phyloP scores from a whole-genome alignment of 106 monocot genomes.

The Dioscorea dumetorum region DNA sequence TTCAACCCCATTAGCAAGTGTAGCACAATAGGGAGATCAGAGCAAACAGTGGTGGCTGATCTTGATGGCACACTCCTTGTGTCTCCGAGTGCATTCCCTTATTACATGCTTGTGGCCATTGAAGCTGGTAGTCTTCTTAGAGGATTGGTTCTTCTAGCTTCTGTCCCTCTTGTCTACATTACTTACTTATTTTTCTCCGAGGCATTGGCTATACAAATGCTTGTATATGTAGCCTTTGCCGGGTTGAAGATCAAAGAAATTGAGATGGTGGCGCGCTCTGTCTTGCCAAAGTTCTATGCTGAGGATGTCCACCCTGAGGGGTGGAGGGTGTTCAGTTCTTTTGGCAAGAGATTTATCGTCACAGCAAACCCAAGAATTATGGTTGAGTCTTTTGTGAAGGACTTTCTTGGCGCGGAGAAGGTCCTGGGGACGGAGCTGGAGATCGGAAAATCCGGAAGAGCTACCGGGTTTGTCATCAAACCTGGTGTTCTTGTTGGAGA shows the following conservation, averaged over 20 bases:
- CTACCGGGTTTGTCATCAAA: slow-evolving; percentile 23
- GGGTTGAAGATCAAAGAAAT: slow-evolving; percentile 25
- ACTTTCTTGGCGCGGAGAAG: slow-evolving; percentile 21
- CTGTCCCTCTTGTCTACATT: slow-evolving; percentile 15
- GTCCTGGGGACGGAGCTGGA: slow-evolving; percentile 29
- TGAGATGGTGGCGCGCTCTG: slow-evolving; percentile 28
- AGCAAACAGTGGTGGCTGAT: slow-evolving; percentile 33
- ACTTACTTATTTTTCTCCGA: slow-evolving; percentile 21
- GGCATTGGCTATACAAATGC: slow-evolving; percentile 21
- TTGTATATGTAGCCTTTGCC: slow-evolving; percentile 27
- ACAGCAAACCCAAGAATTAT: slow-evolving; percentile 30
- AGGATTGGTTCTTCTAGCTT: slow-evolving; percentile 16
- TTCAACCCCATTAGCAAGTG: slow-evolving; percentile 7
- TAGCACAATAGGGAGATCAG: slow-evolving; percentile 15
- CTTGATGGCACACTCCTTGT: slow-evolving; percentile 34
- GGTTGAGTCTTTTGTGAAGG: slow-evolving; percentile 30
- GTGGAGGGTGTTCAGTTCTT: slow-evolving; percentile 22
- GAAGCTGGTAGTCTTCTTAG: slow-evolving; percentile 31
- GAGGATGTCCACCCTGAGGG: slow-evolving; percentile 31
- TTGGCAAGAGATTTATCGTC: slow-evolving; percentile 21
- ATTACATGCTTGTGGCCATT: slow-evolving; percentile 40
- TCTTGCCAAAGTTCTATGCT: slow-evolving; percentile 30
- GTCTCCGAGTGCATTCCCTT: slow-evolving; percentile 31
- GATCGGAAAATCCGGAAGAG: slow-evolving; percentile 20
- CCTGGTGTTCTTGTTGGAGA: slow-evolving; percentile 29